Base-by-base conservation (phyloP, 495 filamentous ascomycete genomes). In the Penicillium lagena region DNA sequence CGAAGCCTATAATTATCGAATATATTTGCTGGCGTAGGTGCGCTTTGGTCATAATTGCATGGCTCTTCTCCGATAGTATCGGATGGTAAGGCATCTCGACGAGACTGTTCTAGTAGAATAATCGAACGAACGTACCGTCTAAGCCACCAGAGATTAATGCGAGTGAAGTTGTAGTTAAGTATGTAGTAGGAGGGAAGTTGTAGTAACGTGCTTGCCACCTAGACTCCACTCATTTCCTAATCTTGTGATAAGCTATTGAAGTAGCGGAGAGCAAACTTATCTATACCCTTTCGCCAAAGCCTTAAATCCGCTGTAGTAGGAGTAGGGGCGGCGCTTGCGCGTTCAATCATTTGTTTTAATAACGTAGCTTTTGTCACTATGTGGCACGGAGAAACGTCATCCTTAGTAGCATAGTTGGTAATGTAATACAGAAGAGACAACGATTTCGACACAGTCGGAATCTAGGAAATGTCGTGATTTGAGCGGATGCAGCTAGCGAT, bases 321-420 rank as follows among this genome's bases (percentile, higher is more conserved):
- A 9, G 9, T 9, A 4, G 9, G 9, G 29, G 35, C 43, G 11
- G 12, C 27, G 14, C 11, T 11, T 12, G 43, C 41, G 1, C 31
- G 14, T 17, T 50, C 47, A 45, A 44, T 49, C 4, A 33, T 31
- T 22, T 51, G 37, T 22, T 29, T 40, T 35, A 42, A 31, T n/a
- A 51, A 13, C 10, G 38, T 38, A n/a, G 37, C 39, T 29, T 51
- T 46, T 4, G 43, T 12, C 5, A 51, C 13, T 10, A 45, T 46
- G 15, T 51, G 43, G 10, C 40, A 32, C 11, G 48, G 38, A 27
- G 42, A 46, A 14, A 46, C 33, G 22, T 56, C 49, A 38, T 47
- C 45, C 34, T 52, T 52, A 2, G 52, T 52, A 1, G 40, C 45
- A 29, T 56, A 53, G 34, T 56, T 56, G 5, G 53, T 56, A 7